A percentile compares a stretch with the other conserved stretches of the same genome.
Evolutionary conservation across 208 protist species (phyloP).

Genomic region (Leishmania tarentolae): DNA sequence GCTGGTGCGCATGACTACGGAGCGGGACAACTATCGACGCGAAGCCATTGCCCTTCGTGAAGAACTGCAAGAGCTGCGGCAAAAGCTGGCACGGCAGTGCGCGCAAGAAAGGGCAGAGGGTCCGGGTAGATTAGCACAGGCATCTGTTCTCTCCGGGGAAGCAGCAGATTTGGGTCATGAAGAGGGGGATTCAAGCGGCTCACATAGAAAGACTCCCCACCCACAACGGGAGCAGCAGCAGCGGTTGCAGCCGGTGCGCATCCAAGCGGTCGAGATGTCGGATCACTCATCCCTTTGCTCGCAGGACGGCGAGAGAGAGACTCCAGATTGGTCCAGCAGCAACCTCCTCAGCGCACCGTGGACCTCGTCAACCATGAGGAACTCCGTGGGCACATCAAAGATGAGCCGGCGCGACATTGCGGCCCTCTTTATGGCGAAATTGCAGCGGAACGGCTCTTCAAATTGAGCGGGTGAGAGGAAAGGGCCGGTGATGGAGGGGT

Average conservation of each 20-base stretch:
- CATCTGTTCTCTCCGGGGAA: background rate
- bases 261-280: slow-evolving; percentile 33
- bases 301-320: slow-evolving; percentile 3
- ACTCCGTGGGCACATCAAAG: background rate
- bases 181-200: background rate
- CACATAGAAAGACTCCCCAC: background rate
- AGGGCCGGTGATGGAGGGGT: background rate
- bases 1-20: slow-evolving; percentile 25
- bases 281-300: slow-evolving; percentile 13
- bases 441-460: slow-evolving; percentile 8
- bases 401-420: slow-evolving; percentile 22
- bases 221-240: background rate
- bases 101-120: background rate
- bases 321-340: background rate
- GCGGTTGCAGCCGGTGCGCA: background rate
- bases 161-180: background rate
- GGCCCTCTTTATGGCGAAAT: slow-evolving; percentile 35
- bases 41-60: slow-evolving; percentile 19
- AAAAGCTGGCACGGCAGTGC: background rate
- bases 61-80: slow-evolving; percentile 22
- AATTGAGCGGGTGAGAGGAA: background rate
- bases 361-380: background rate
- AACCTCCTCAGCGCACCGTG: background rate
- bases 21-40: slow-evolving; percentile 35
- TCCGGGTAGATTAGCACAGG: background rate